phyloP scores from a whole-genome alignment of 495 filamentous ascomycete species.

The Tuber umbilicatum region DNA sequence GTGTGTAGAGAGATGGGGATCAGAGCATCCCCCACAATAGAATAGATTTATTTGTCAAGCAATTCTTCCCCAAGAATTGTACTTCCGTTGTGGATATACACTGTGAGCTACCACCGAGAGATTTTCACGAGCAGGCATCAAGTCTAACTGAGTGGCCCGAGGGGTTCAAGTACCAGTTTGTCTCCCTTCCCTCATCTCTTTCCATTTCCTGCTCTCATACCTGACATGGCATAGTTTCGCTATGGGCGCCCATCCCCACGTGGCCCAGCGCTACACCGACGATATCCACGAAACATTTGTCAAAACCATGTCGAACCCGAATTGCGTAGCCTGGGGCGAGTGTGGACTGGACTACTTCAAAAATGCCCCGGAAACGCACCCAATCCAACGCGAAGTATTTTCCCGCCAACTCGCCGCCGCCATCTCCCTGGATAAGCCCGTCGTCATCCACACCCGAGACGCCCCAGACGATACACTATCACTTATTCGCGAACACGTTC shows the following conservation, averaged over 20 bases:
- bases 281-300: conserved; percentile 21
- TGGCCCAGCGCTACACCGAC: conserved; percentile 26
- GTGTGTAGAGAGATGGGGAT: conserved; percentile 12
- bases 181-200: neutral
- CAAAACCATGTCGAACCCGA: conserved; percentile 52
- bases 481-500: conserved; percentile 23
- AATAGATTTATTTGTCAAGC: conserved; percentile 22
- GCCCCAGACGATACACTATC: conserved; percentile 31
- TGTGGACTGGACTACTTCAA: conserved; percentile 38
- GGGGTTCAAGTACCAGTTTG: conserved; percentile 33
- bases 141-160: conserved; percentile 31
- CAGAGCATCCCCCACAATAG: conserved; percentile 16
- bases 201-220: neutral
- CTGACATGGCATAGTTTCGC: conserved; percentile 23
- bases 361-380: conserved; percentile 11
- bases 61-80: conserved; percentile 24
- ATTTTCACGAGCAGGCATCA: conserved; percentile 21
- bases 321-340: conserved; percentile 54
- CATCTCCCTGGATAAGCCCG: conserved; percentile 22
- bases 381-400: conserved; percentile 27
- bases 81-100: conserved; percentile 34
- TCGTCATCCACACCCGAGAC: conserved; percentile 32
- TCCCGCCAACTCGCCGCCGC: conserved; percentile 30
- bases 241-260: conserved; percentile 30
- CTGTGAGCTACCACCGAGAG: conserved; percentile 20